phyloP scores from a whole-genome alignment of 1,284 basidiomycete species.

The Moesziomyces aphidis region DNA sequence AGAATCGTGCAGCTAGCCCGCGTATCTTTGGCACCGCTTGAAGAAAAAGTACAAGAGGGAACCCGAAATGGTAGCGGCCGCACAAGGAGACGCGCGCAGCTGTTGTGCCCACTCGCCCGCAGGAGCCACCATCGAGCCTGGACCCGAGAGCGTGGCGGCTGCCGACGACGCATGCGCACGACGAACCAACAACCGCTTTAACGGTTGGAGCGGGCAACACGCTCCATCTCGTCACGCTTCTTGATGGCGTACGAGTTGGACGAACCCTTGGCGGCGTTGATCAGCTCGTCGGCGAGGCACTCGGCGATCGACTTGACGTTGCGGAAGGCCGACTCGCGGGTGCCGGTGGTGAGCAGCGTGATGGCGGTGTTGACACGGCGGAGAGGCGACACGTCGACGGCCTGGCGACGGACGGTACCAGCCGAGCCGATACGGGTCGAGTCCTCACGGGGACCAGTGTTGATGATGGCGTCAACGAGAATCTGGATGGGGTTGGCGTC shows the following conservation, averaged over 20 bases:
- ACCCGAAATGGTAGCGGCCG: constrained; percentile 42
- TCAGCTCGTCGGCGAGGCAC: constrained; percentile 99
- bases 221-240: constrained; percentile 92
- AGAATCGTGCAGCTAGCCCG: constrained; percentile 22
- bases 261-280: constrained; percentile 99
- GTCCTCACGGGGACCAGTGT: constrained; percentile 99
- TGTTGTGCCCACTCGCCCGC: constrained; percentile 20
- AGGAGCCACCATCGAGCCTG: background rate
- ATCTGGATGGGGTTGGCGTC: constrained; percentile 99
- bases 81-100: constrained; percentile 25
- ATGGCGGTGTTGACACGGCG: constrained; percentile 98
- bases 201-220: constrained; percentile 99
- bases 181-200: constrained; percentile 70
- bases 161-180: constrained; percentile 1
- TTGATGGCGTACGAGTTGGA: constrained; percentile 99
- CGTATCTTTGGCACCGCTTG: constrained; percentile 22
- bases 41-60: constrained; percentile 54
- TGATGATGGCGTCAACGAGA: constrained; percentile 97
- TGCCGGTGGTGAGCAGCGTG: constrained; percentile 93
- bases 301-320: constrained; percentile 97
- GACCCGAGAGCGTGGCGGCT: background rate
- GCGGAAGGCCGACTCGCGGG: constrained; percentile 99
- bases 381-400: constrained; percentile 98
- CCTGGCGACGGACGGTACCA: constrained; percentile 99
- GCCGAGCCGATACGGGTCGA: constrained; percentile 99